phyloP scores from a whole-genome alignment of 1,284 basidiomycete species.

The Cutaneotrichosporon cavernicola region DNA sequence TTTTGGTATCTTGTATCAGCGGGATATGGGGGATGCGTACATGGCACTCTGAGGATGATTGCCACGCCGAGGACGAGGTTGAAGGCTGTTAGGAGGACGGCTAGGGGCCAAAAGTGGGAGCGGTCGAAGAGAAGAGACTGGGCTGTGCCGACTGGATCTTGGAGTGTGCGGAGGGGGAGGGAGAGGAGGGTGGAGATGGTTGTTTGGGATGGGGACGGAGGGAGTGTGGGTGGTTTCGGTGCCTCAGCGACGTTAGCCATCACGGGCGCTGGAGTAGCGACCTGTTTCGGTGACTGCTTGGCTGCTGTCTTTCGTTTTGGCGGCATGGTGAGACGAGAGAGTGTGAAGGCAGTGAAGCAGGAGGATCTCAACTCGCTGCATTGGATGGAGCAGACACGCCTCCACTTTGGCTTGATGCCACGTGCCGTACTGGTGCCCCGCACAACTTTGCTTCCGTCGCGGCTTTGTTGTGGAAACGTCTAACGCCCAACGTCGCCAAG shows the following conservation, averaged over 20 bases:
- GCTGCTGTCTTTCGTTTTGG: neutral
- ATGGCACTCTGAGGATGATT: slow-evolving; percentile 74
- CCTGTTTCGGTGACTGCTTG: neutral
- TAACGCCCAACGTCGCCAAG: neutral
- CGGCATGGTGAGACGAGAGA: neutral
- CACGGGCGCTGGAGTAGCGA: too few species aligned
- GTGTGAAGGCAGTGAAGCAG: neutral
- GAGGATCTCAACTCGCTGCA: neutral
- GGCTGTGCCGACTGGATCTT: slow-evolving; percentile 1
- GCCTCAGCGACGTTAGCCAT: neutral
- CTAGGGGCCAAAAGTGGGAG: slow-evolving; percentile 65
- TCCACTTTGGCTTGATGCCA: neutral
- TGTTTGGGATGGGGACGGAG: neutral
- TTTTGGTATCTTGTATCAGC: slow-evolving; percentile 80
- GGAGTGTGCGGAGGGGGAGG: neutral
- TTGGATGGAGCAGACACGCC: neutral
- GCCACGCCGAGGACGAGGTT: slow-evolving; percentile 73
- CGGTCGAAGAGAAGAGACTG: slow-evolving; percentile 59
- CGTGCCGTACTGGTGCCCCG: neutral
- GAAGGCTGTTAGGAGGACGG: slow-evolving; percentile 63
- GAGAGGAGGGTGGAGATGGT: neutral
- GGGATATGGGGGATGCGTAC: slow-evolving; percentile 57
- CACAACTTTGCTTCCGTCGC: slow-evolving; percentile 1
- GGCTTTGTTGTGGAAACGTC: neutral
- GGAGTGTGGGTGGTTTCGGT: neutral